Evolutionary conservation across 495 filamentous ascomycete species (phyloP).

Genomic region (Neurospora sp.): DNA sequence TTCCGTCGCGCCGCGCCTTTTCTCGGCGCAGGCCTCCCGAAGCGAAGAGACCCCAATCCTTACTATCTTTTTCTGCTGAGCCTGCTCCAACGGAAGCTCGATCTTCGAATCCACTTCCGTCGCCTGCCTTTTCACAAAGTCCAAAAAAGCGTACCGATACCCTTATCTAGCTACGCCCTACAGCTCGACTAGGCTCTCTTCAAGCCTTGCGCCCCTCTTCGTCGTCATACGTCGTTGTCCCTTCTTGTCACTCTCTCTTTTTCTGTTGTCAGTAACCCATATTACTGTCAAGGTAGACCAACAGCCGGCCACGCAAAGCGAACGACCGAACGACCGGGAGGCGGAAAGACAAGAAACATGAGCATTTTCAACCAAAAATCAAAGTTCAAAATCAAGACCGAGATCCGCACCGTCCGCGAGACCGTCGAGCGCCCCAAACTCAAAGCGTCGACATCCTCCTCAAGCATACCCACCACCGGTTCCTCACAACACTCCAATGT

Average conservation of each 20-base stretch:
- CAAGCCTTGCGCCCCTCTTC: background rate
- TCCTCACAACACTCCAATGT: background rate
- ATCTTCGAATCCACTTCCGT: background rate
- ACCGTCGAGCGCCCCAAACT: slow-evolving; percentile 13
- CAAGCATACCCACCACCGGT: background rate
- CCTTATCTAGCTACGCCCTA: background rate
- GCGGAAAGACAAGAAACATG: slow-evolving; percentile 10
- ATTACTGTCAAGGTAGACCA: background rate
- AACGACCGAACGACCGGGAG: background rate
- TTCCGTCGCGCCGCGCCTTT: background rate
- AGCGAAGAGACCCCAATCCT: background rate
- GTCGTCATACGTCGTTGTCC: background rate
- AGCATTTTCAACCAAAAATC: slow-evolving; percentile 30
- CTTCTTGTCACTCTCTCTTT: background rate
- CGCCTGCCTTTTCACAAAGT: background rate
- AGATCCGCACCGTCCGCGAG: slow-evolving; percentile 18
- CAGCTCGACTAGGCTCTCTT: background rate
- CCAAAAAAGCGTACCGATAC: background rate
- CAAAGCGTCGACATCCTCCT: slow-evolving; percentile 2
- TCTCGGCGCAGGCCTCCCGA: background rate
- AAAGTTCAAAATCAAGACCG: slow-evolving; percentile 25
- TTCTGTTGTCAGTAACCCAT: background rate
- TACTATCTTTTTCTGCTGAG: background rate
- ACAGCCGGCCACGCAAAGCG: background rate
- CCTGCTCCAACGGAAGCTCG: background rate